Percentiles rank a stretch among this genome's conserved stretches.
These are phyloP conservation scores for Elymus sibiricus DNA, from an alignment of 176 grass and related monocot genomes.

Conservation along the genomic window DNA sequence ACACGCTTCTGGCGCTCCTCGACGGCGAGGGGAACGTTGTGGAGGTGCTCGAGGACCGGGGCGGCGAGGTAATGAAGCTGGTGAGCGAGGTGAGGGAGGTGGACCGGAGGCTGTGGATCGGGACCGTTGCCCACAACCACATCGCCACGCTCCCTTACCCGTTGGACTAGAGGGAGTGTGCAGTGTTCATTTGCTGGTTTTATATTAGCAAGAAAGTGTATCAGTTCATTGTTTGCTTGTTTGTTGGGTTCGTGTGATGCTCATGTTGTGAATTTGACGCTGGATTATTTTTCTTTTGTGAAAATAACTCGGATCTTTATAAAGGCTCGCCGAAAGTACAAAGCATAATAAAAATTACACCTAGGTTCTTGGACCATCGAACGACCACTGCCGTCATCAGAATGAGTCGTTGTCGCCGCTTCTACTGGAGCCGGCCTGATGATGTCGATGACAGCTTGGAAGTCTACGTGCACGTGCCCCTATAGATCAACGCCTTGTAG, in stretches of 20 bases:
- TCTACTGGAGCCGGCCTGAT: too few species aligned
- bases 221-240: not conserved
- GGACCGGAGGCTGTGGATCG: slow-evolving; percentile 73
- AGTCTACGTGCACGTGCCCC: too few species aligned
- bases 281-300: not conserved
- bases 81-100: slow-evolving; percentile 91
- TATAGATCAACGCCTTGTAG: too few species aligned
- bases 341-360: too few species aligned
- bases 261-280: not conserved
- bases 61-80: slow-evolving; percentile 76
- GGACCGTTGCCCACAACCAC: slow-evolving; percentile 86
- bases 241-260: not conserved
- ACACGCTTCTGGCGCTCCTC: slow-evolving; percentile 69
- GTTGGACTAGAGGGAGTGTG: slow-evolving; percentile 12
- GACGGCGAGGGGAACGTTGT: slow-evolving; percentile 56
- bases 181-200: not conserved
- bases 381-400: too few species aligned
- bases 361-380: too few species aligned
- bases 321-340: too few species aligned
- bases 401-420: too few species aligned
- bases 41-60: slow-evolving; percentile 77
- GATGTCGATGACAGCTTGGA: too few species aligned
- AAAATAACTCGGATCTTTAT: too few species aligned
- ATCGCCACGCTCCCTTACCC: slow-evolving; percentile 71
- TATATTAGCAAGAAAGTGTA: not conserved